Percentiles rank a stretch among this genome's conserved stretches.
phyloP scores from a whole-genome alignment of 2,329 filamentous ascomycete species.

The Fusarium sp. region DNA sequence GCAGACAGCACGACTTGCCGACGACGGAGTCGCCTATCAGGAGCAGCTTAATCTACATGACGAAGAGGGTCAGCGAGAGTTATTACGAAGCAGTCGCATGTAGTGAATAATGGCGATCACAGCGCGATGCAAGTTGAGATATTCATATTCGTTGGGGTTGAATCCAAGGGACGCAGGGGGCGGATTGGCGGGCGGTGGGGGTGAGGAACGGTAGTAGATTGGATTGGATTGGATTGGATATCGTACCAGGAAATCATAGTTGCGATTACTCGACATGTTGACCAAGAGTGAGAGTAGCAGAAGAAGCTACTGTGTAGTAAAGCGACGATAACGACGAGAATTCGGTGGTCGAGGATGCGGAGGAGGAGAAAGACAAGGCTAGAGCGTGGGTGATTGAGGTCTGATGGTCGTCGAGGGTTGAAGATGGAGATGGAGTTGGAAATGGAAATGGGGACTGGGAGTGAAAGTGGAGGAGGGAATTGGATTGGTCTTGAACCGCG shows the following conservation, averaged over 20 bases:
- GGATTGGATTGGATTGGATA: constrained; percentile 37
- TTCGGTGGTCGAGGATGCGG: constrained; percentile 16
- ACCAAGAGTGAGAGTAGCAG: constrained; percentile 40
- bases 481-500: constrained; percentile 16
- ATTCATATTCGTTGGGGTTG: constrained; percentile 15
- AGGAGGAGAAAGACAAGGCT: constrained; percentile 10
- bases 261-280: constrained; percentile 94
- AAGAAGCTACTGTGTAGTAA: constrained; percentile 27
- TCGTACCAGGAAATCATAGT: constrained; percentile 98
- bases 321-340: constrained; percentile 25
- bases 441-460: constrained; percentile 19
- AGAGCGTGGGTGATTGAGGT: constrained; percentile 10
- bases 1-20: constrained; percentile 95
- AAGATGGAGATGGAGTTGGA: constrained; percentile 26
- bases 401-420: constrained; percentile 36
- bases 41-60: constrained; percentile 87
- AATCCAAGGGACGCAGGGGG: constrained; percentile 28
- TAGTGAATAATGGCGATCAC: background rate
- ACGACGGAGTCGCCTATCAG: constrained; percentile 97
- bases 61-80: constrained; percentile 24
- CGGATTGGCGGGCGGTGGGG: constrained; percentile 37
- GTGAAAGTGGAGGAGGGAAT: constrained; percentile 11
- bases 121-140: constrained; percentile 4
- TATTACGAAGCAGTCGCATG: background rate
- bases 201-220: constrained; percentile 21